Evolutionary conservation across 2,329 filamentous ascomycete genomes (phyloP), one percentile per base, ranked within the genome.

Genomic region (Periglandula ipomoeae): DNA sequence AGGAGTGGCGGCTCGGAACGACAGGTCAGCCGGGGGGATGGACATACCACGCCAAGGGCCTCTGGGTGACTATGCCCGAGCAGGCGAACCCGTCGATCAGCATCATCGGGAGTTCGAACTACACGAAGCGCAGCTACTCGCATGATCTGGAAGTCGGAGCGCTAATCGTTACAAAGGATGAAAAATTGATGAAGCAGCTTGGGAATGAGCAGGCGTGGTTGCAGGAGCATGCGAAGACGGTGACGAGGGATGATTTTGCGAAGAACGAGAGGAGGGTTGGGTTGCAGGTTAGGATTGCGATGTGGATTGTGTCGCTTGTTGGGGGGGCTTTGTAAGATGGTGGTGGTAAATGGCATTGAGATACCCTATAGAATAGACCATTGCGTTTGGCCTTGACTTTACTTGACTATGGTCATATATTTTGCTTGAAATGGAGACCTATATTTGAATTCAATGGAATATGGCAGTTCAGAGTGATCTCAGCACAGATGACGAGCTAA

Each of bases 31-130:
- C 86, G 0, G 87, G 74, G 1, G 91, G 89, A 1, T 98, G 94
- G 93, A 96, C 91, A 0, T 98, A 98, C 66, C 93, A 98, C 60
- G 93, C 93, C 43, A 98, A 98, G 67, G 93, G 93, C 0, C 73
- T 97, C 2, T 97, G 91, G 91, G 75, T 96, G 23, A 88, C 87
- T 0, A 73, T 91, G 48, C 79, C 85, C 0, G 71, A 74, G 2
- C 78, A 84, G 42, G 65, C 73, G 32, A 70, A 82, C 35, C 89
- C 89, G 0, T 83, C 84, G 43, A 74, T 97, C 48, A 94, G 84
- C 27, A 74, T 97, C 17, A 79, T 98, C 1, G 93, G 93, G 1
- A 94, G 87, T 62, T 93, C 86, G 9, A 98, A 98, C 63, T 98
- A 97, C 66, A 98, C 93, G 0, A 90, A 93, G 65, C 76, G 93